Conservation (phyloP, 306 rosid species). For the Senna tora region DNA sequence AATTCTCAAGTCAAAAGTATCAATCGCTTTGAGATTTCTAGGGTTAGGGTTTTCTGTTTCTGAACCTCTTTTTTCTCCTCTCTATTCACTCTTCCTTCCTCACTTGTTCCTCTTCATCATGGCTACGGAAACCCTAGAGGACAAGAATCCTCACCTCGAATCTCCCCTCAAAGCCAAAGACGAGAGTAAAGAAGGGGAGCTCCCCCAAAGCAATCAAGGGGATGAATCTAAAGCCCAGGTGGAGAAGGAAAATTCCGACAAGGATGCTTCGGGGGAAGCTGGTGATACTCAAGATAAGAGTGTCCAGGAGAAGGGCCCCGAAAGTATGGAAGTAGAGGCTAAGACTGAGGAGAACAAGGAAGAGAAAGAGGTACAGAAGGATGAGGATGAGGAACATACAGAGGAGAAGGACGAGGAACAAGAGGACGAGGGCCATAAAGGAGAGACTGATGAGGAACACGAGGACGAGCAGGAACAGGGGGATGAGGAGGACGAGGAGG, state of each 20-base stretch:
- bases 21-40: too few relatives aligned
- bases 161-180: slow-evolving; percentile 43
- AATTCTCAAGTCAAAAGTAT: not conserved
- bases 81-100: not conserved
- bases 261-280: slow-evolving; percentile 11
- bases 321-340: slow-evolving; percentile 12
- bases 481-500: slow-evolving; percentile 31
- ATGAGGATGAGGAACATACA: not conserved
- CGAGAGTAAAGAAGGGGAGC: not conserved
- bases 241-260: not conserved
- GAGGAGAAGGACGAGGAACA: slow-evolving; percentile 21
- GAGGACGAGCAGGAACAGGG: slow-evolving; percentile 17
- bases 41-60: slow-evolving; percentile 16
- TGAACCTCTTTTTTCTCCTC: not conserved
- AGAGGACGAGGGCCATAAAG: not conserved
- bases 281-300: slow-evolving; percentile 21
- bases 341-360: not conserved
- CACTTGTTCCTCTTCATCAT: slow-evolving; percentile 43
- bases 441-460: slow-evolving; percentile 1
- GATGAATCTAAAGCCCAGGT: not conserved
- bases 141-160: slow-evolving; percentile 46
- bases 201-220: not conserved
- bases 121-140: slow-evolving; percentile 82
- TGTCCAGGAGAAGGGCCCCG: slow-evolving; percentile 20
- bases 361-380: slow-evolving; percentile 25